Base-by-base conservation (phyloP, 768 basidiomycete species). In the Suillus luteus region DNA sequence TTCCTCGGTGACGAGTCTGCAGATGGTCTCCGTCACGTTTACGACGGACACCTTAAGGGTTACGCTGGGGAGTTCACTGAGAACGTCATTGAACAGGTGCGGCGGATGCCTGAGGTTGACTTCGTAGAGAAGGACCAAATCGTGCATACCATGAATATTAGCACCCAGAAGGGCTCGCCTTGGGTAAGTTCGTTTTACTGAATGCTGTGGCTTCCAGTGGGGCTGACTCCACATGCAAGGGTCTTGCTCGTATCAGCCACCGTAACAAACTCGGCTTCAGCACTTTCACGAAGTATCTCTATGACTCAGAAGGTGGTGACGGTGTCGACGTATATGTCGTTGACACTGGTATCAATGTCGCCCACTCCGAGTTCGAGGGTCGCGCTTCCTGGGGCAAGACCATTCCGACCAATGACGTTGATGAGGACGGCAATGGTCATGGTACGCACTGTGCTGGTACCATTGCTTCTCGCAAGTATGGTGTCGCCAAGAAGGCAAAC, bases 381-480 rank as follows among this genome's bases (percentile, higher is more conserved):
- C 93, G 95, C 64, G 95, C 95, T 1, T 77, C 70, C 14, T 99
- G 97, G 97, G 97, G 96, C 54, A 91, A 88, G 82, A 99, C 97
- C 22, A 84, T 99, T 66, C 95, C 96, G 9, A 58, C 71, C 70
- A 86, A 90, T 70, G 95, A 96, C 67, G 83, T 82, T 5, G 96
- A 99, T 69, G 85, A 86, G 67, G 97, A 99, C 70, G 92, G 87
- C 62, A 98, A 99, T 76, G 97, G 97, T 66, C 97, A 99, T 72
- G 97, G 96, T 46, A 86, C 92, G 38, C 95, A 96, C 75, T 96
- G 94, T 69, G 95, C 96, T 54, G 96, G 96, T 61, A 99, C 96
- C 37, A 96, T 99, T 68, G 97, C 89, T n/a, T 95, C 93, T 5
- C 79, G 81, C 71, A 92, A 89, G 77, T 99, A 94, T 71, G 97